Evolutionary conservation across 2,329 filamentous ascomycete genomes (phyloP).

Genomic region (Cadophora sp.): DNA sequence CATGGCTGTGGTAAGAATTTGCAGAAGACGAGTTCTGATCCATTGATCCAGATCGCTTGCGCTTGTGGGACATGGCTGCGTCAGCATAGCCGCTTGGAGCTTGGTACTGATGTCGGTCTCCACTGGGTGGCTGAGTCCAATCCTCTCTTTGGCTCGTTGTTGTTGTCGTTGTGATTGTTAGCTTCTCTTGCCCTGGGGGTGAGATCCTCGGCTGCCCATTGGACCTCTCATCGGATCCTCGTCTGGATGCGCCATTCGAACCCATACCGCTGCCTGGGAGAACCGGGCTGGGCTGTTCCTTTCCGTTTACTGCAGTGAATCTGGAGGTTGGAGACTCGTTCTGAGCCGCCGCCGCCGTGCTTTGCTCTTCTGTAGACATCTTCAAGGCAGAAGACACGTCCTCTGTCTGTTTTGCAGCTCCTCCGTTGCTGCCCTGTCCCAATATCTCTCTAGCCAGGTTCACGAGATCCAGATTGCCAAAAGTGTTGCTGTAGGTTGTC

Average conservation of each 20-base stretch:
- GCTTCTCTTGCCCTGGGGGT: conserved; percentile 44
- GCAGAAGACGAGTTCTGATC: conserved; percentile 50
- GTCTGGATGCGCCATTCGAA: conserved; percentile 35
- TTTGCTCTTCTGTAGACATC: conserved; percentile 34
- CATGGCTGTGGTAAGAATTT: conserved; percentile 47
- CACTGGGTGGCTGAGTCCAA: conserved; percentile 39
- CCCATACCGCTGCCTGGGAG: conserved; percentile 27
- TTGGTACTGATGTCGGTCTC: conserved; percentile 37
- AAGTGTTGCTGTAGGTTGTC: conserved; percentile 29
- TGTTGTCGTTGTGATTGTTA: conserved; percentile 42
- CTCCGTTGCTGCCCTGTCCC: conserved; percentile 17
- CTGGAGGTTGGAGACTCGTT: conserved; percentile 42
- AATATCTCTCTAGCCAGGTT: conserved; percentile 36
- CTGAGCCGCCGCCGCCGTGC: conserved; percentile 24
- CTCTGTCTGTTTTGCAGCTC: conserved; percentile 8
- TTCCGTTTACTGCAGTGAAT: conserved; percentile 46
- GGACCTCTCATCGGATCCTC: conserved; percentile 41
- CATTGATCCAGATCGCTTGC: conserved; percentile 72
- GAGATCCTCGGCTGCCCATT: conserved; percentile 42
- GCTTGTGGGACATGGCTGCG: conserved; percentile 59
- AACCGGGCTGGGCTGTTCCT: conserved; percentile 29
- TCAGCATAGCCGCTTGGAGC: conserved; percentile 37
- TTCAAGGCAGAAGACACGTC: conserved; percentile 3
- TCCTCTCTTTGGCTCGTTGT: conserved; percentile 39
- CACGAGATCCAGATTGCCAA: conserved; percentile 37